Evolutionary conservation across 2,329 filamentous ascomycete genomes (phyloP).

Genomic region (Diatrype stigma): DNA sequence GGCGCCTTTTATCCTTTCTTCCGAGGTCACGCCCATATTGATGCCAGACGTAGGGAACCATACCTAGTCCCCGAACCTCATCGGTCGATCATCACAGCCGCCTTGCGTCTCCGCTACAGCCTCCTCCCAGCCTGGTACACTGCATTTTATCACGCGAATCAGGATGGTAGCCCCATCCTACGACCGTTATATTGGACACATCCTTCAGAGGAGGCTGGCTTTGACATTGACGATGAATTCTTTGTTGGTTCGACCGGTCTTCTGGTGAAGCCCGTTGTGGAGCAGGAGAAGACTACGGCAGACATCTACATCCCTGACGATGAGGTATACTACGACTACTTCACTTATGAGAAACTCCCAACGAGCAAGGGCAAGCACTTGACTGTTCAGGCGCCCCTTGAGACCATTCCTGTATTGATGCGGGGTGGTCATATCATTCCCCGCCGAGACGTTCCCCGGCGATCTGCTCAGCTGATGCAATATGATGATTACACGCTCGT

Average conservation of each 20-base stretch:
- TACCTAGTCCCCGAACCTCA: conserved; percentile 85
- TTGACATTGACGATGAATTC: conserved; percentile 86
- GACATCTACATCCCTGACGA: conserved; percentile 86
- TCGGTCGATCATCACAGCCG: conserved; percentile 79
- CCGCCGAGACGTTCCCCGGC: conserved; percentile 80
- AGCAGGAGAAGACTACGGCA: conserved; percentile 66
- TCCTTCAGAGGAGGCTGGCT: conserved; percentile 80
- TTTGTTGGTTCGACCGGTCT: conserved; percentile 86
- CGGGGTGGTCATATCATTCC: conserved; percentile 89
- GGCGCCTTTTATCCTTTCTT: conserved; percentile 98
- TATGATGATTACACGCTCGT: conserved; percentile 95
- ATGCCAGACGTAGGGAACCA: conserved; percentile 88
- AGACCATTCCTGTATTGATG: conserved; percentile 87
- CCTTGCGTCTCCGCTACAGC: conserved; percentile 82
- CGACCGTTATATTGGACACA: conserved; percentile 92
- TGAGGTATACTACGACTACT: conserved; percentile 93
- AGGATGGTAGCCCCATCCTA: conserved; percentile 80
- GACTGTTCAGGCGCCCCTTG: conserved; percentile 71
- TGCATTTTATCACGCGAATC: conserved; percentile 84
- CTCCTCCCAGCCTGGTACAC: conserved; percentile 95
- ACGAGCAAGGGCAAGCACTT: conserved; percentile 66
- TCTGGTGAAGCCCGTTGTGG: conserved; percentile 85
- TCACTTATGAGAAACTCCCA: conserved; percentile 71
- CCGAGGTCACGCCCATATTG: conserved; percentile 94
- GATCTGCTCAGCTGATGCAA: conserved; percentile 83